Conservation (phyloP, 129 eudicot genomes). For the Sambucus nigra region DNA sequence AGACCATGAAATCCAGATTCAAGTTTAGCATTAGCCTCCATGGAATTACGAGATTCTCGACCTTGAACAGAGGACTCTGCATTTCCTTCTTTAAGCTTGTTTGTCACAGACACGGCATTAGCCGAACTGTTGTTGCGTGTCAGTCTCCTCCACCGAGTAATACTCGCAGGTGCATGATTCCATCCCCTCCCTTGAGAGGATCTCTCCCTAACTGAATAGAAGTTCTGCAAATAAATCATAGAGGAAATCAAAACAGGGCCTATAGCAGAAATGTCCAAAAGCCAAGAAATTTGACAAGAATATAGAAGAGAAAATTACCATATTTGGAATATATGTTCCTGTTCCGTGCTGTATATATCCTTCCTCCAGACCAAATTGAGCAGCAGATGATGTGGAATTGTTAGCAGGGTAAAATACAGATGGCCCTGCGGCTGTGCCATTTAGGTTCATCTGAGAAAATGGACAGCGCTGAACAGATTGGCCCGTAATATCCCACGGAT, state of each 20-base stretch:
- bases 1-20: constrained; percentile 56
- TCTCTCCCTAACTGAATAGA: constrained; percentile 15
- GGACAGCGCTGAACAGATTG: constrained; percentile 23
- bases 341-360: constrained; percentile 40
- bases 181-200: constrained; percentile 34
- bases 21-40: constrained; percentile 10
- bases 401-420: constrained; percentile 13
- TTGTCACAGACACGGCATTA: constrained; percentile 9
- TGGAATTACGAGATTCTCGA: constrained; percentile 2
- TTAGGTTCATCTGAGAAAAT: constrained; percentile 13
- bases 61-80: constrained; percentile 25
- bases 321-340: constrained; percentile 62
- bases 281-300: constrained; percentile 4
- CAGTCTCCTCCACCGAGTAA: constrained; percentile 11
- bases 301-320: no score
- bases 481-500: constrained; percentile 47
- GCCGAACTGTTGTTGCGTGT: constrained; percentile 8
- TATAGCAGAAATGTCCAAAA: neutral
- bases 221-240: constrained; percentile 22
- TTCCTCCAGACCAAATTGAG: constrained; percentile 23
- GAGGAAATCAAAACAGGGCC: neutral
- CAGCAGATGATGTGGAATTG: constrained; percentile 13
- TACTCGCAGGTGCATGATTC: constrained; percentile 19
- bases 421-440: constrained; percentile 22
- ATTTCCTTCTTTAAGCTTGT: constrained; percentile 13